phyloP scores from a whole-genome alignment of 108 stramenopile species.

The Pseudonitzschia delicatissima region DNA sequence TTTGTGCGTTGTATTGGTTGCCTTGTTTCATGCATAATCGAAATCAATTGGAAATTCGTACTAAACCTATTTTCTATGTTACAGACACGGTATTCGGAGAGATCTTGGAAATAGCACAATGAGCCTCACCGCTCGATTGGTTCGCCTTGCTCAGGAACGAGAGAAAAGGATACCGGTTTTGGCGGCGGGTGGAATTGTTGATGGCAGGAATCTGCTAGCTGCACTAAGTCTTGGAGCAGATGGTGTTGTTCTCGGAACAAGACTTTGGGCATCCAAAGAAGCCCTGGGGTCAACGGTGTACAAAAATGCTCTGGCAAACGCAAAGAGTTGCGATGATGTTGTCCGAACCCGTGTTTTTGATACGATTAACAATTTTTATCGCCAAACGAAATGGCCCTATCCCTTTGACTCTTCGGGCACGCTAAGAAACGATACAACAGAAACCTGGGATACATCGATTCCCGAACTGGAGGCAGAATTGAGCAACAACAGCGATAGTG shows the following conservation, averaged over 20 bases:
- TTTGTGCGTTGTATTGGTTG: background rate
- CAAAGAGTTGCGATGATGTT: conserved; percentile 60
- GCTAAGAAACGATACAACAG: conserved; percentile 55
- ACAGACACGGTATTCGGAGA: conserved; percentile 64
- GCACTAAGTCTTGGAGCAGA: conserved; percentile 71
- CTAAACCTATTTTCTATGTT: background rate
- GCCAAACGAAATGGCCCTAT: conserved; percentile 46
- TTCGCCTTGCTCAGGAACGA: conserved; percentile 16
- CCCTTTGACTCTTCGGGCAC: conserved; percentile 70
- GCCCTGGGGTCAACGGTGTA: conserved; percentile 34
- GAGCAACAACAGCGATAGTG: conserved; percentile 2
- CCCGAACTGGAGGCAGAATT: conserved; percentile 24
- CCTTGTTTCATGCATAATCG: background rate
- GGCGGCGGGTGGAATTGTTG: conserved; percentile 73
- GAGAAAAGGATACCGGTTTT: conserved; percentile 44
- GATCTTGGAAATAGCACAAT: conserved; percentile 65
- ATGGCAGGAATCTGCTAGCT: conserved; percentile 63
- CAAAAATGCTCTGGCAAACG: conserved; percentile 43
- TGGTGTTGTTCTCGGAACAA: conserved; percentile 69
- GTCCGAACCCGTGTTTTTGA: conserved; percentile 69
- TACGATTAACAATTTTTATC: conserved; percentile 51
- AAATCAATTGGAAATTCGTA: background rate
- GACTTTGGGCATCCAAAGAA: conserved; percentile 70
- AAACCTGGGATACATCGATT: conserved; percentile 55
- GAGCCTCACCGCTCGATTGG: conserved; percentile 49